Conservation (phyloP, 2,329 filamentous ascomycete genomes). For the Fusarium temperatum region DNA sequence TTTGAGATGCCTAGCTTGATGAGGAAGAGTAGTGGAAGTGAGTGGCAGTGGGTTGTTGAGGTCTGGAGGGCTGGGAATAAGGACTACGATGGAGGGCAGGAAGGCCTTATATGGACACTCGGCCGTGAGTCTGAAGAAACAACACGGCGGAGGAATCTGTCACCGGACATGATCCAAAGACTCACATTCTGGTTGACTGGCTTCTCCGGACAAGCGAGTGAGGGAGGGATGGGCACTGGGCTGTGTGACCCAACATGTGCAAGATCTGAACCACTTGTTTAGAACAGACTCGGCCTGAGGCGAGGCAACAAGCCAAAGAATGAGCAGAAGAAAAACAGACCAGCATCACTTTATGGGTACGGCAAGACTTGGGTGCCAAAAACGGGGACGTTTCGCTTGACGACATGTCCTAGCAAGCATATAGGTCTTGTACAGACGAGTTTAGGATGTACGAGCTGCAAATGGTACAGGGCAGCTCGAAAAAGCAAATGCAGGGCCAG, state of each 20-base stretch:
- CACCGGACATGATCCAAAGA: constrained; percentile 29
- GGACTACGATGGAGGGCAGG: constrained; percentile 27
- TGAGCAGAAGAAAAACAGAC: constrained; percentile 29
- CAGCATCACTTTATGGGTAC: constrained; percentile 40
- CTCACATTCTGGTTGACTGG: constrained; percentile 31
- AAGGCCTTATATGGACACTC: constrained; percentile 40
- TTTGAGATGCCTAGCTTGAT: neutral
- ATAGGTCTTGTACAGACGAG: constrained; percentile 10
- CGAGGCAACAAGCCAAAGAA: constrained; percentile 43
- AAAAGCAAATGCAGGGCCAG: constrained; percentile 32
- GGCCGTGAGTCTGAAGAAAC: constrained; percentile 39
- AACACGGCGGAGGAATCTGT: constrained; percentile 37
- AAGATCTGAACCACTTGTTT: constrained; percentile 50
- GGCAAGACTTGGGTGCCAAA: constrained; percentile 31
- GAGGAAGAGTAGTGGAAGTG: constrained; percentile 12
- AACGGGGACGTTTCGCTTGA: constrained; percentile 33
- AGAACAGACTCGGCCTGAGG: constrained; percentile 47
- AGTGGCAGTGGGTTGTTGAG: constrained; percentile 18
- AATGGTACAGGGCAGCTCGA: constrained; percentile 21
- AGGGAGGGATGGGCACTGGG: constrained; percentile 43
- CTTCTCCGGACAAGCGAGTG: constrained; percentile 41
- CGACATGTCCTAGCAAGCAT: constrained; percentile 29
- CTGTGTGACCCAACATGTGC: constrained; percentile 50
- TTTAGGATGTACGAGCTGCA: constrained; percentile 16
- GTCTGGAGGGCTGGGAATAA: constrained; percentile 10